Evolutionary conservation across 768 basidiomycete genomes (phyloP).

Genomic region (Lyophyllum atratum): DNA sequence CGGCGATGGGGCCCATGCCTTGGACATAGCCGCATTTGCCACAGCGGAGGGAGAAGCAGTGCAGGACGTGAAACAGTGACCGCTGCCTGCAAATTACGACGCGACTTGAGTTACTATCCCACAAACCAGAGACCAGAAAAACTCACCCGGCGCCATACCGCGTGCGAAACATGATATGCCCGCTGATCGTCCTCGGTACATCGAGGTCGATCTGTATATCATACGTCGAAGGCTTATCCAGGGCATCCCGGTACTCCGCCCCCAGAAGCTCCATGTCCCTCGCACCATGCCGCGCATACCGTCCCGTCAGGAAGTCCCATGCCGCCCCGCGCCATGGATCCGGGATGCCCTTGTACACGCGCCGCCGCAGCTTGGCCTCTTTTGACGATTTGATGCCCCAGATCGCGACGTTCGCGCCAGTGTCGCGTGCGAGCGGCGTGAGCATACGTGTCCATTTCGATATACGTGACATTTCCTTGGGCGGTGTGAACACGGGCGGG

Average conservation of each 20-base stretch:
- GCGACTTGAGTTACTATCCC: neutral
- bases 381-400: constrained; percentile 74
- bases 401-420: constrained; percentile 71
- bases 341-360: constrained; percentile 94
- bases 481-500: constrained; percentile 46
- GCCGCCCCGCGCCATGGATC: constrained; percentile 94
- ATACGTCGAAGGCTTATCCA: constrained; percentile 83
- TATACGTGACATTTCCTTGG: constrained; percentile 77
- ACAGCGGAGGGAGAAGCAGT: constrained; percentile 88
- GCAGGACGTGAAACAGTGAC: constrained; percentile 91
- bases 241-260: constrained; percentile 55
- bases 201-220: constrained; percentile 99
- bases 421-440: constrained; percentile 63
- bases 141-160: constrained; percentile 93
- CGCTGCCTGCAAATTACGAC: constrained; percentile 67
- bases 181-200: constrained; percentile 93
- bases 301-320: constrained; percentile 82
- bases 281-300: constrained; percentile 47
- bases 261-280: constrained; percentile 45
- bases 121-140: constrained; percentile 4
- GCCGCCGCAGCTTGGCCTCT: constrained; percentile 65
- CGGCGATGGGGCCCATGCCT: constrained; percentile 98
- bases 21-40: constrained; percentile 92
- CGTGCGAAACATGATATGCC: constrained; percentile 92
- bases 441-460: constrained; percentile 96